phyloP scores from a whole-genome alignment of 805 yeast species.

The Vanderwaltozyma polyspora region DNA sequence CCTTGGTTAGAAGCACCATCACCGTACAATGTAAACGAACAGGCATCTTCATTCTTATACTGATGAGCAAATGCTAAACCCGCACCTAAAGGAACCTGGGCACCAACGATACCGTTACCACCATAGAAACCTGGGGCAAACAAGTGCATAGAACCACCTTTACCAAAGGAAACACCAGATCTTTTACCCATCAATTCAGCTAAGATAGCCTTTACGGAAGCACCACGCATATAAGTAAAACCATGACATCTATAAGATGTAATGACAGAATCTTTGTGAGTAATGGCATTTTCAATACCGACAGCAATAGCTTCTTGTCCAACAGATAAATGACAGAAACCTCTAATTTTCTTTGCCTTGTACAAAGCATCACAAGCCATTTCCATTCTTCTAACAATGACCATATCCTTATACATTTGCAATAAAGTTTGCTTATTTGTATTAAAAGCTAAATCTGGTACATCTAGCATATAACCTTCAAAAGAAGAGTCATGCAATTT shows the following conservation, averaged over 20 bases:
- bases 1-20: constrained; percentile 99
- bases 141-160: constrained; percentile 99
- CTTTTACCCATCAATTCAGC: constrained; percentile 97
- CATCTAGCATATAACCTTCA: constrained; percentile 71
- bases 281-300: constrained; percentile 92
- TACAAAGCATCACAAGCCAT: constrained; percentile 97
- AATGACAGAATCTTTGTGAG: constrained; percentile 74
- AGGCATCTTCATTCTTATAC: constrained; percentile 70
- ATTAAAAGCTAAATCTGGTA: constrained; percentile 61
- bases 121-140: constrained; percentile 93
- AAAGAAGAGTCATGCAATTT: constrained; percentile 72
- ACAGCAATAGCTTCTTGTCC: constrained; percentile 99
- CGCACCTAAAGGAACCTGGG: constrained; percentile 96
- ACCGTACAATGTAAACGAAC: constrained; percentile 87
- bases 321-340: constrained; percentile 95
- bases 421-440: constrained; percentile 72
- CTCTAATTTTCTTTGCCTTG: constrained; percentile 97
- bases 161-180: constrained; percentile 90
- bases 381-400: constrained; percentile 89
- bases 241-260: constrained; percentile 99
- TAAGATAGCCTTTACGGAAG: constrained; percentile 75
- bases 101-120: constrained; percentile 99
- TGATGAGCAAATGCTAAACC: constrained; percentile 98
- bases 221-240: constrained; percentile 93
- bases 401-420: constrained; percentile 95